Conservation (phyloP, 768 basidiomycete genomes). For the Mycena latifolia region DNA sequence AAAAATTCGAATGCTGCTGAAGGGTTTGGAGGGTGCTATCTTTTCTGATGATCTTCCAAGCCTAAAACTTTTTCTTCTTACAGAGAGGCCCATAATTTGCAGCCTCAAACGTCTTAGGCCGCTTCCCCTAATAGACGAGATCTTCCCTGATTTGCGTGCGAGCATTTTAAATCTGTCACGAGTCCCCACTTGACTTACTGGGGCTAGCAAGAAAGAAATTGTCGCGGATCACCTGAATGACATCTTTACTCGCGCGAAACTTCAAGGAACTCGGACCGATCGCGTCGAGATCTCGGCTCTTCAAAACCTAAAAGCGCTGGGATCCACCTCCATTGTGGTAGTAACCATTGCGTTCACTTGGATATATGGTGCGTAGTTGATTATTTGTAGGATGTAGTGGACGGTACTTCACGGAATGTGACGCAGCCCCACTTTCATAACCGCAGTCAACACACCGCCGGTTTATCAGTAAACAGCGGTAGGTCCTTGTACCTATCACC, state of each 20-base stretch:
- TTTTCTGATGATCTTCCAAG: not conserved
- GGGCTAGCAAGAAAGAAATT: not conserved
- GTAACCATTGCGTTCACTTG: too few relatives aligned
- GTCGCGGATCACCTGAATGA: constrained; percentile 18
- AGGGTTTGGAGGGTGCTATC: too few relatives aligned
- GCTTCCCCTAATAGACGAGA: not conserved
- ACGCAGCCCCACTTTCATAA: constrained; percentile 1
- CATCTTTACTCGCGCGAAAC: constrained; percentile 2
- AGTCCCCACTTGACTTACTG: not conserved
- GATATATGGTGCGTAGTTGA: too few relatives aligned
- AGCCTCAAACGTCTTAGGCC: too few relatives aligned
- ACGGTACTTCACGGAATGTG: not conserved
- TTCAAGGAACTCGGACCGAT: constrained; percentile 4
- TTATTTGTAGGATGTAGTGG: not conserved
- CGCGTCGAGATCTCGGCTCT: not conserved
- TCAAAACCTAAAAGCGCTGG: not conserved
- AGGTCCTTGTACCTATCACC: constrained; percentile 11
- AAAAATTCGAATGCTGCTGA: too few relatives aligned
- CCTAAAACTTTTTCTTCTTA: not conserved
- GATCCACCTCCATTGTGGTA: too few relatives aligned
- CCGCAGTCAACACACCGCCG: not conserved
- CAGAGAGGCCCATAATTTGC: too few relatives aligned
- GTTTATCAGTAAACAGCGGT: constrained; percentile 29
- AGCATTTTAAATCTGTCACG: not conserved
- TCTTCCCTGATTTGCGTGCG: not conserved